Conservation (phyloP, 2,329 filamentous ascomycete species). For the Cladosporium oxysporum region DNA sequence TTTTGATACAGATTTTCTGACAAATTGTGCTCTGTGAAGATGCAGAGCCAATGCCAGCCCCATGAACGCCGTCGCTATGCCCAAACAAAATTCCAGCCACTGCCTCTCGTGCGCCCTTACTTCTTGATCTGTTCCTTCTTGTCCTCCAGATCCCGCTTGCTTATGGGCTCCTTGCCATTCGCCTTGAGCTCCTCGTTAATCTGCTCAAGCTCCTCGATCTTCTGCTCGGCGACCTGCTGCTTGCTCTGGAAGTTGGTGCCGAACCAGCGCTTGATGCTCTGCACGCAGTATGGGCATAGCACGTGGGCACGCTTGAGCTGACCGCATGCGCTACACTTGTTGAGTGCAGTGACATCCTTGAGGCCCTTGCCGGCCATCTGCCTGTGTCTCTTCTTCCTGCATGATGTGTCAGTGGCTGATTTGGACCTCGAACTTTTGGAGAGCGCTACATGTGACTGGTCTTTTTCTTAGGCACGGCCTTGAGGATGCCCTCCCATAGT, state of each 20-base stretch:
- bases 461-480: conserved; percentile 97
- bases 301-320: conserved; percentile 84
- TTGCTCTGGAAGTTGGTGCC: conserved; percentile 38
- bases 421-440: background rate
- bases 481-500: conserved; percentile 90
- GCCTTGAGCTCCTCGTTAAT: conserved; percentile 30
- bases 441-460: conserved; percentile 73
- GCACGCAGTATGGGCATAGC: conserved; percentile 82
- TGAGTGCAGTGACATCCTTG: conserved; percentile 84
- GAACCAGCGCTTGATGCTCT: conserved; percentile 53
- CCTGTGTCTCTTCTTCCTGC: conserved; percentile 76
- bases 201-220: conserved; percentile 28
- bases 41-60: conserved; percentile 11
- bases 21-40: conserved; percentile 7
- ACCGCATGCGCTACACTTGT: conserved; percentile 87
- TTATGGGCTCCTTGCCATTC: conserved; percentile 27
- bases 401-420: conserved; percentile 5
- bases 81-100: conserved; percentile 10
- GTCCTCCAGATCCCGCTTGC: conserved; percentile 24
- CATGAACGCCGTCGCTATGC: conserved; percentile 20
- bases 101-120: conserved; percentile 20
- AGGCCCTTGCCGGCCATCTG: conserved; percentile 95
- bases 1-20: conserved; percentile 12
- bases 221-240: conserved; percentile 27
- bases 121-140: conserved; percentile 28